Evolutionary conservation across 768 basidiomycete species (phyloP), one percentile per base, ranked within the genome.

Genomic region (Vararia minispora): DNA sequence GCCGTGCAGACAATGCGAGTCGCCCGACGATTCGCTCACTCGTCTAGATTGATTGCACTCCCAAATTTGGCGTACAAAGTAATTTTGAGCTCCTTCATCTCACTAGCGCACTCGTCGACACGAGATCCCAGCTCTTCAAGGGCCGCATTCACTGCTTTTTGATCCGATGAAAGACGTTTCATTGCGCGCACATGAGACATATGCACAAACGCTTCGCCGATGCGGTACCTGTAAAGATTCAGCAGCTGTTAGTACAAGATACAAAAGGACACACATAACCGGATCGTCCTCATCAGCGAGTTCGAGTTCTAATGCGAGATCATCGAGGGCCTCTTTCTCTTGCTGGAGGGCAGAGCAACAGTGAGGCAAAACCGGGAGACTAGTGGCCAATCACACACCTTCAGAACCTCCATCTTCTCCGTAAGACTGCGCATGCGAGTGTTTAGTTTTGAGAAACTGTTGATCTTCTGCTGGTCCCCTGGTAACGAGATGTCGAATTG

Each of bases 321-420:
- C 92, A 43, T 94, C 89, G 11, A 94, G 72, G 2, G 89, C 83
- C 50, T 95, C 92, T 61, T 92, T 92, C 62, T 94, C 90, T 71
- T 85, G 79, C 90, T 97, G 53, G 11, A 37, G n/a, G 2, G 27
- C 24, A 27, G 25, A 41, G 23, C 12, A 31, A 32, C 35, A 41
- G 20, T 28, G 16, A 28, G 8, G n/a, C n/a, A 9, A 10, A 13
- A 9, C 2, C 14, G 12, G 23, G 2, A 25, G 11, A 22, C 9
- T 17, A 17, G 27, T n/a, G 11, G 16, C 20, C n/a, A 10, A 18
- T 11, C 9, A 51, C 60, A 13, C 24, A 89, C 91, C 72, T 85
- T 85, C 50, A 90, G 69, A 18, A 60, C 61, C 39, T 76, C 69
- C 22, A 91, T 67, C 38, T 74, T 77, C 44, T 80, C 85, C 49